Conservation (phyloP, 1,139 yeast genomes). For the Yamadazyma dendronema region DNA sequence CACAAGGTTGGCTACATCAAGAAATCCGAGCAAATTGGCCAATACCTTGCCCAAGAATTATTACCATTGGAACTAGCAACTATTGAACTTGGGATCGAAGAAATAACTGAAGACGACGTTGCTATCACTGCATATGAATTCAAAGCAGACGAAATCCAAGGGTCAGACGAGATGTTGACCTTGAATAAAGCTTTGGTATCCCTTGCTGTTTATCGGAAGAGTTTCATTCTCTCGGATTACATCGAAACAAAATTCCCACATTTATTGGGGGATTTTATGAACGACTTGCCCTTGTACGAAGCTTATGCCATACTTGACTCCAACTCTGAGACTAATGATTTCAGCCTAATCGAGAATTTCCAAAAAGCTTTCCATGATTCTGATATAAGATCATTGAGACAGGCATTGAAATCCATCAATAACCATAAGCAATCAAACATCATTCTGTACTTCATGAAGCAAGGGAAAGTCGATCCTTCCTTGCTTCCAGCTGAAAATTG, state of each 20-base stretch:
- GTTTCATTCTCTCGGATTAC: slow-evolving; percentile 45
- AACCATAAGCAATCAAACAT: slow-evolving; percentile 49
- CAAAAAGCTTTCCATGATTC: slow-evolving; percentile 34
- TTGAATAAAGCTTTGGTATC: slow-evolving; percentile 39
- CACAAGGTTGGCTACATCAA: slow-evolving; percentile 44
- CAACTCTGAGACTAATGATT: slow-evolving; percentile 48
- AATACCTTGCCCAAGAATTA: slow-evolving; percentile 54
- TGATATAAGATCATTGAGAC: slow-evolving; percentile 50
- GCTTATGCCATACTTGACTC: slow-evolving; percentile 40
- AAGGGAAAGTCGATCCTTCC: slow-evolving; percentile 61
- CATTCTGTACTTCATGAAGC: slow-evolving; percentile 49
- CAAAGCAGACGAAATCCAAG: slow-evolving; percentile 55
- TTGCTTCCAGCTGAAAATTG: slow-evolving; percentile 63
- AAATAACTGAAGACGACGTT: slow-evolving; percentile 72
- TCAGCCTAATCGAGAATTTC: slow-evolving; percentile 54
- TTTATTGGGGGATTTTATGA: slow-evolving; percentile 16
- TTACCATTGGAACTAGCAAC: slow-evolving; percentile 58
- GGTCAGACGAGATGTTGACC: slow-evolving; percentile 39
- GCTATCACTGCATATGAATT: slow-evolving; percentile 68
- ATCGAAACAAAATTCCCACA: slow-evolving; percentile 45
- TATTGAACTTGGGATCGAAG: slow-evolving; percentile 57
- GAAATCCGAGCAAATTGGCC: slow-evolving; percentile 40
- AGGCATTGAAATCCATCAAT: slow-evolving; percentile 50
- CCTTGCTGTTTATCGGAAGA: slow-evolving; percentile 39
- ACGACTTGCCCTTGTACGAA: slow-evolving; percentile 6